Percentiles rank a stretch among this genome's conserved stretches.
These are phyloP conservation scores for Narthecium ossifragum DNA, from an alignment of 106 monocot species.

Conservation along the genomic window DNA sequence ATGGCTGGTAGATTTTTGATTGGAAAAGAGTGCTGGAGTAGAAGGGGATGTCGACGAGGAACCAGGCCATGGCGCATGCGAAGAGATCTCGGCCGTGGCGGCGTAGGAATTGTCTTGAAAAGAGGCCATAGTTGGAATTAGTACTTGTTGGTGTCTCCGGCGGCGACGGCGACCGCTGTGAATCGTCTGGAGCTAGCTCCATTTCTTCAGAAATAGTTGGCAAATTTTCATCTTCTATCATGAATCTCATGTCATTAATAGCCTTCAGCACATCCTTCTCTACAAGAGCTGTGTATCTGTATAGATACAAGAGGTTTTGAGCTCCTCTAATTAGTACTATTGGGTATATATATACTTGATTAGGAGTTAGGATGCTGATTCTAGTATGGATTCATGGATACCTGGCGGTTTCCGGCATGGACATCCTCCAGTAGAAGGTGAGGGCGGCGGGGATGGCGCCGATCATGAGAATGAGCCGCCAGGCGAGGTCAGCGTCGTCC, in stretches of 20 bases:
- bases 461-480: constrained; percentile 35
- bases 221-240: constrained; percentile 13
- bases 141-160: not conserved
- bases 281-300: constrained; percentile 29
- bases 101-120: constrained; percentile 21
- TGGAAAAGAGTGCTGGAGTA: constrained; percentile 55
- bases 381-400: too few relatives aligned
- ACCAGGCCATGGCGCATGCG: constrained; percentile 22
- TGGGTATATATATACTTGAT: too few relatives aligned
- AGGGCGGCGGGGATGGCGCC: constrained; percentile 37
- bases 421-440: constrained; percentile 38
- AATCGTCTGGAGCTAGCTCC: not conserved
- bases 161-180: not conserved
- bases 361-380: too few relatives aligned
- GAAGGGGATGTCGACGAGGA: constrained; percentile 49
- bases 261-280: constrained; percentile 25
- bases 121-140: constrained; percentile 13
- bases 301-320: not conserved
- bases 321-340: too few relatives aligned
- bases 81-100: constrained; percentile 27
- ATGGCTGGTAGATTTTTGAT: constrained; percentile 33
- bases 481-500: constrained; percentile 23
- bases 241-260: constrained; percentile 18
- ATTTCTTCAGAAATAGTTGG: not conserved
- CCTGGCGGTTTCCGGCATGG: constrained; percentile 48